phyloP scores from a whole-genome alignment of 352 stramenopile species.

The Phytopythium litorale region DNA sequence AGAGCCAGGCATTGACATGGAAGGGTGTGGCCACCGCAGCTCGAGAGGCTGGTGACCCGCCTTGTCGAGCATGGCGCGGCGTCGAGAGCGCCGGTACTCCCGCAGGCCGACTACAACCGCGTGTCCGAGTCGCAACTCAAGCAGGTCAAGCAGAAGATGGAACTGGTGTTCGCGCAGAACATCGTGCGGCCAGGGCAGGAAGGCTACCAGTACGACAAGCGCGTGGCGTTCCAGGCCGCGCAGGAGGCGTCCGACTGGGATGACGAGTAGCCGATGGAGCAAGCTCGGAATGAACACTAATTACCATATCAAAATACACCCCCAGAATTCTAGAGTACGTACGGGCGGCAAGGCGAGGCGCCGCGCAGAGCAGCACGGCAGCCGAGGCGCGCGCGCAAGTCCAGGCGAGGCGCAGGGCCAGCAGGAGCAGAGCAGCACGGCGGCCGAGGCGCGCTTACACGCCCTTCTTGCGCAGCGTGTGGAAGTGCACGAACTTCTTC shows the following conservation, averaged over 20 bases:
- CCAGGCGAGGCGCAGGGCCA: neutral
- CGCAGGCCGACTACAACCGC: constrained; percentile 73
- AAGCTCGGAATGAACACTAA: constrained; percentile 10
- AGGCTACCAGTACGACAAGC: constrained; percentile 69
- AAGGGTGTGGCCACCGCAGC: constrained; percentile 13
- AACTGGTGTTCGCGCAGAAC: constrained; percentile 63
- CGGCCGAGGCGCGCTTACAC: constrained; percentile 35
- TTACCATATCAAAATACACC: constrained; percentile 47
- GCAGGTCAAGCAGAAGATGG: constrained; percentile 71
- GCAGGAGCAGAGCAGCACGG: neutral
- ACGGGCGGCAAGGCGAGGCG: neutral
- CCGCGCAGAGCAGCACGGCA: too few relatives aligned
- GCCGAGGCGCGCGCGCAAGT: neutral
- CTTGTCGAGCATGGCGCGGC: constrained; percentile 22
- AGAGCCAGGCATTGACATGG: too few relatives aligned
- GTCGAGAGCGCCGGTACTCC: constrained; percentile 16
- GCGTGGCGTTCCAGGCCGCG: constrained; percentile 40
- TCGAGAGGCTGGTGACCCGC: constrained; percentile 44
- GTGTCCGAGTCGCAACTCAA: constrained; percentile 70
- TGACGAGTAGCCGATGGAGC: constrained; percentile 22
- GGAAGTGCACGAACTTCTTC: constrained; percentile 86
- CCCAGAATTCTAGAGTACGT: constrained; percentile 42
- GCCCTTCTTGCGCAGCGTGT: constrained; percentile 85
- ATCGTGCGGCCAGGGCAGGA: constrained; percentile 47
- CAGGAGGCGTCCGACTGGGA: constrained; percentile 62